A percentile compares a stretch with the other conserved stretches of the same genome.
phyloP scores from a whole-genome alignment of 2,329 filamentous ascomycete genomes.

The Colletotrichum destructivum region DNA sequence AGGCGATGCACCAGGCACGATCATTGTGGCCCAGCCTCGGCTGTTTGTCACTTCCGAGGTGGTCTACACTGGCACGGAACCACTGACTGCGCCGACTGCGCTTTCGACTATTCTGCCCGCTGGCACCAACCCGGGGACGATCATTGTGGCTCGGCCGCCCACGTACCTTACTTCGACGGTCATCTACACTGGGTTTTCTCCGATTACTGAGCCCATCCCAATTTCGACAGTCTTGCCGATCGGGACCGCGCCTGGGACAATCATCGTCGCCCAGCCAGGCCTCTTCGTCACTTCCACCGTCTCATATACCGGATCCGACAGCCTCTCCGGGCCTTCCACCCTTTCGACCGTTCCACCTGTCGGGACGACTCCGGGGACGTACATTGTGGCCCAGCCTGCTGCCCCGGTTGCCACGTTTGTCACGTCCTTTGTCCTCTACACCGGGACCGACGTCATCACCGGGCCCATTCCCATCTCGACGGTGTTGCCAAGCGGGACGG shows the following conservation, averaged over 20 bases:
- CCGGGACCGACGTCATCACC: constrained; percentile 5
- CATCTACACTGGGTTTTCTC: constrained; percentile 6
- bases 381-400: constrained; percentile 17
- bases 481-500: constrained; percentile 19
- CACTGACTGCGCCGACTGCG: background rate
- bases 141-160: constrained; percentile 25
- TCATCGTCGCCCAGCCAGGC: constrained; percentile 16
- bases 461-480: constrained; percentile 18
- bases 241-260: constrained; percentile 25
- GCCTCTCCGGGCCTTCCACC: background rate
- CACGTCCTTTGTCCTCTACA: constrained; percentile 2
- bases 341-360: constrained; percentile 18
- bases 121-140: constrained; percentile 28
- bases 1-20: background rate
- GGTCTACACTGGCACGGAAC: constrained; percentile 14
- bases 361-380: constrained; percentile 25
- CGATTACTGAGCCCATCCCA: constrained; percentile 14
- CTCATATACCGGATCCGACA: constrained; percentile 7
- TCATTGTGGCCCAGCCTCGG: constrained; percentile 3
- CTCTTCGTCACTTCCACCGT: constrained; percentile 12
- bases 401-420: background rate
- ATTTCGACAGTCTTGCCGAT: constrained; percentile 25
- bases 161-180: constrained; percentile 27
- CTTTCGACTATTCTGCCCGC: constrained; percentile 22
- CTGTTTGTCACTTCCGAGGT: constrained; percentile 8